These are phyloP conservation scores for Coniochaeta sp. DNA, from an alignment of 2,329 filamentous ascomycete species.

Conservation along the genomic window DNA sequence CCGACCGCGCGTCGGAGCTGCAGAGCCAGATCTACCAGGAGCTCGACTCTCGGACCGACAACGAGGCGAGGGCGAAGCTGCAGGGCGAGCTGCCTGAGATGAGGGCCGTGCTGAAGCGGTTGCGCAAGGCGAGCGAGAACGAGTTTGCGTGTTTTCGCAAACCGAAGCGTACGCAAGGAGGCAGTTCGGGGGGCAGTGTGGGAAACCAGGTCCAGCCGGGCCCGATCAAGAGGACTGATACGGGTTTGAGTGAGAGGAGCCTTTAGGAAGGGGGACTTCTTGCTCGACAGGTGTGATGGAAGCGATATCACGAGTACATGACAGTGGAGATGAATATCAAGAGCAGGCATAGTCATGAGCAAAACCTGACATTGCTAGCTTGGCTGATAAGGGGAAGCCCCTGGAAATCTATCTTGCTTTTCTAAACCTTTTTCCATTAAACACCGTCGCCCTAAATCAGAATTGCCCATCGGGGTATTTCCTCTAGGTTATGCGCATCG, in stretches of 20 bases:
- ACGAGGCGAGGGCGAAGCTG: slow-evolving; percentile 69
- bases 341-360: not conserved
- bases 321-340: not conserved
- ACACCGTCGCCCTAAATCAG: not conserved
- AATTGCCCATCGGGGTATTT: not conserved
- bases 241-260: not conserved
- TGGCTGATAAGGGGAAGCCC: not conserved
- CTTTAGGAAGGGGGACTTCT: not conserved
- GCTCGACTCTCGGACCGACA: slow-evolving; percentile 81
- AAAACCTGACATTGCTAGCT: not conserved
- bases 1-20: slow-evolving; percentile 68
- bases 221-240: not conserved
- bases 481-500: not conserved
- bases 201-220: not conserved
- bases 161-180: slow-evolving; percentile 34
- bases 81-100: slow-evolving; percentile 87
- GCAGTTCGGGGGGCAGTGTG: not conserved
- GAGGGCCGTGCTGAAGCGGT: slow-evolving; percentile 75
- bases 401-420: not conserved
- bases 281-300: not conserved
- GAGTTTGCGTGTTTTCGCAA: slow-evolving; percentile 85
- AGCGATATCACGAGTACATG: not conserved
- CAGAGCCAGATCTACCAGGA: slow-evolving; percentile 91
- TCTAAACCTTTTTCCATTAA: not conserved
- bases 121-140: slow-evolving; percentile 73